A percentile compares a stretch with the other conserved stretches of the same genome.
Conservation (phyloP, 805 yeast genomes). For the Brettanomyces nanus region DNA sequence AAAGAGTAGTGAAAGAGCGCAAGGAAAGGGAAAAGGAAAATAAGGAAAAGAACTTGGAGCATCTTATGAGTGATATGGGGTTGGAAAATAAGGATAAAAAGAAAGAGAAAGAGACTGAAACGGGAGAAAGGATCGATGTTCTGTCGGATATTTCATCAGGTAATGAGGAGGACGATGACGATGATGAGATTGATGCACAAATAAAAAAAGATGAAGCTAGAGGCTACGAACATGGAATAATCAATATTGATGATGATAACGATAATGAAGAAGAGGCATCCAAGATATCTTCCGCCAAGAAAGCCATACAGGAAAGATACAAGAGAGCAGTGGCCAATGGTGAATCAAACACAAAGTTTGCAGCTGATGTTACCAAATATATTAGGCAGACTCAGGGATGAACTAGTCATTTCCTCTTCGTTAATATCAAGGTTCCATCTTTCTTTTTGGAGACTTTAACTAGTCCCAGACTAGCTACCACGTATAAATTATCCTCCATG, state of each 20-base stretch:
- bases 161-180: slow-evolving; percentile 37
- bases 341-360: slow-evolving; percentile 58
- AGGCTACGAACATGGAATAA: slow-evolving; percentile 34
- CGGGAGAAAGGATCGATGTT: slow-evolving; percentile 34
- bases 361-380: slow-evolving; percentile 64
- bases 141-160: slow-evolving; percentile 39
- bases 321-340: slow-evolving; percentile 62
- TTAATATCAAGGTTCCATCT: slow-evolving; percentile 16
- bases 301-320: slow-evolving; percentile 57
- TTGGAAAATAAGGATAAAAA: slow-evolving; percentile 32
- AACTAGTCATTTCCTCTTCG: slow-evolving; percentile 4
- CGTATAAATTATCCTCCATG: slow-evolving; percentile 15
- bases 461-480: slow-evolving; percentile 19
- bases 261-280: slow-evolving; percentile 52
- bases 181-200: slow-evolving; percentile 43
- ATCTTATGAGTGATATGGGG: slow-evolving; percentile 83
- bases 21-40: slow-evolving; percentile 65
- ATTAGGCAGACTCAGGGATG: slow-evolving; percentile 27
- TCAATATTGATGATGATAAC: slow-evolving; percentile 29
- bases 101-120: slow-evolving; percentile 10
- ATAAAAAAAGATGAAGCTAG: slow-evolving; percentile 39
- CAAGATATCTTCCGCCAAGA: slow-evolving; percentile 42
- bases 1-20: slow-evolving; percentile 65
- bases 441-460: slow-evolving; percentile 13
- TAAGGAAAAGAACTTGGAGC: slow-evolving; percentile 61